Base-by-base conservation (phyloP, 441 rosid species). In the Eutrema salsugineum region DNA sequence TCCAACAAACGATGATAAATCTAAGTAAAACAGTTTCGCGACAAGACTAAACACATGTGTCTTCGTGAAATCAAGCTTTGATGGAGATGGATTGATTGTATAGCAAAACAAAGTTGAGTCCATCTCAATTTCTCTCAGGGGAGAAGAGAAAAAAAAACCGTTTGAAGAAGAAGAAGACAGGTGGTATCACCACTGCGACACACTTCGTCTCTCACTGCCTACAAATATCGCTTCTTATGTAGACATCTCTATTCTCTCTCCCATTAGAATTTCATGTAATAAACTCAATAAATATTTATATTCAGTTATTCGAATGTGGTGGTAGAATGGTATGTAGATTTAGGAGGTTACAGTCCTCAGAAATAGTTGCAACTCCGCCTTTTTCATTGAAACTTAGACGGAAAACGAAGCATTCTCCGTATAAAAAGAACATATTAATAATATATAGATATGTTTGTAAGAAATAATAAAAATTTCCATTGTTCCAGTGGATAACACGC, bases 61-160 rank as follows among this genome's bases (percentile, higher is more conserved):
- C 63, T 73, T 83, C 3, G 90, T 68, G 78, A 83, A 80, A 68
- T 81, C 61, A 10, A 86, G 65, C 46, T 69, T 78, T n/a, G 81
- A 43, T 53, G 86, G 75, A 19, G 89, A 79, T 17, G 85, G 88
- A 24, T 81, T 82, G 24, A 83, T 66, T n/a, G 83, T 76, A 80
- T 77, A 82, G 77, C 78, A 79, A 60, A 85, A 80, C 68, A 79
- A 65, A 81, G 94, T 56, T 19, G 89, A 80, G 77, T 85, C 88
- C 94, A 90, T 91, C 59, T 69, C 61, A 54, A 30, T 38, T 55
- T 48, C n/a, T n/a, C n/a, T n/a, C n/a, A n/a, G n/a, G n/a, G 56
- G 49, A 39, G 46, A 35, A 10, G 67, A 58, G 63, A 42, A 51
- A 40, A 14, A 36, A 27, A 15, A 32, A 47, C n/a, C n/a, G n/a